A percentile compares a stretch with the other conserved stretches of the same genome.
These are phyloP conservation scores for Paramecium sonneborni DNA, from an alignment of 73 alveolate species.

Conservation along the genomic window DNA sequence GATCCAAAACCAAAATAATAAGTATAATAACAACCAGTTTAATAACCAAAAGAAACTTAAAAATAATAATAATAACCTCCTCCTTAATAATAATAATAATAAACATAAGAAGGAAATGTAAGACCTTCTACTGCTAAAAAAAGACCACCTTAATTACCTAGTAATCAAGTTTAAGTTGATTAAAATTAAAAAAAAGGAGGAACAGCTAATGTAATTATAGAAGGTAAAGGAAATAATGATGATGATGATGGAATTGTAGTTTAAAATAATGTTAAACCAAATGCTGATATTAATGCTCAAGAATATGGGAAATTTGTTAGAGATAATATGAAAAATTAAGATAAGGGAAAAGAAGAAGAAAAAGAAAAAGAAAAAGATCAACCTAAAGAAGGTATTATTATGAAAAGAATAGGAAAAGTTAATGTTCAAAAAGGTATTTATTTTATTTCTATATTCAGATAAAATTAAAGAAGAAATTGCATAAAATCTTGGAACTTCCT, in stretches of 20 bases:
- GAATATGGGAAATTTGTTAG: constrained; percentile 57
- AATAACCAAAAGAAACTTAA: background rate
- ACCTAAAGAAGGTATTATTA: constrained; percentile 9
- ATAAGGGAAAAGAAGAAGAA: background rate
- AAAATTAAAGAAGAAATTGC: constrained; percentile 1
- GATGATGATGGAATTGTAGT: constrained; percentile 40
- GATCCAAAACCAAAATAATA: constrained; percentile 56
- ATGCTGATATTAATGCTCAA: constrained; percentile 39
- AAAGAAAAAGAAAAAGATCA: background rate
- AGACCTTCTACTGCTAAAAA: constrained; percentile 58
- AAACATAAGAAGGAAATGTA: constrained; percentile 24
- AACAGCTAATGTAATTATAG: constrained; percentile 52
- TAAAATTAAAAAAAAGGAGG: background rate
- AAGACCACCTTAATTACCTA: constrained; percentile 52
- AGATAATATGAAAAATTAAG: constrained; percentile 42
- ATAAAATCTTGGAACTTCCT: constrained; percentile 24
- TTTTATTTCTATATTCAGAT: background rate
- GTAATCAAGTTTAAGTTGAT: background rate
- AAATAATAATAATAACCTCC: constrained; percentile 57
- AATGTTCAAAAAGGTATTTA: constrained; percentile 2
- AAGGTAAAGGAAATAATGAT: constrained; percentile 45
- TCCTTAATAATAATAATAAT: background rate
- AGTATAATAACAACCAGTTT: too few relatives aligned
- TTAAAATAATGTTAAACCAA: background rate
- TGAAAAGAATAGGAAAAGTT: constrained; percentile 27